Percentiles rank a stretch among this genome's conserved stretches.
Conservation (phyloP, 257 asterid species). For the Mitragyna speciosa region DNA sequence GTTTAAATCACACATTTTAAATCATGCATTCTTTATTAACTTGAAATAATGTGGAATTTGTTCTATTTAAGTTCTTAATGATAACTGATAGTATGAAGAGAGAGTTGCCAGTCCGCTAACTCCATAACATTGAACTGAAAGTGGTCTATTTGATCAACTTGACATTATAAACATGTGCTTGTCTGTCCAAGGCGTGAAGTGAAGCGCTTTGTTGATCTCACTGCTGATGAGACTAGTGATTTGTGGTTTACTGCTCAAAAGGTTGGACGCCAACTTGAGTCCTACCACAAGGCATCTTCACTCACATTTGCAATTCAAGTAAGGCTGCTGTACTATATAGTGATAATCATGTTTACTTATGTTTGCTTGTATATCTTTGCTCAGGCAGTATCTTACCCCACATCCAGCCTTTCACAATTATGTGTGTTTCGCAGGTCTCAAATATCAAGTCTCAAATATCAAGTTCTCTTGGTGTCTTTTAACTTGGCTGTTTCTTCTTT, state of each 20-base stretch:
- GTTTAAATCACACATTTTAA: too few relatives aligned
- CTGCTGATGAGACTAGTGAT: slow-evolving; percentile 76
- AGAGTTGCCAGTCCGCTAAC: neutral
- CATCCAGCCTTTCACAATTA: neutral
- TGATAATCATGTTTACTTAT: neutral
- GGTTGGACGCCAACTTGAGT: slow-evolving; percentile 74
- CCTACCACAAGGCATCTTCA: slow-evolving; percentile 84
- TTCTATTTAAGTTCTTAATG: neutral
- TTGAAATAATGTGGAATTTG: neutral
- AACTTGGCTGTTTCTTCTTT: neutral
- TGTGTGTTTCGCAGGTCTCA: neutral
- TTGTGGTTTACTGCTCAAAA: slow-evolving; percentile 79
- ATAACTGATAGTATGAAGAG: neutral
- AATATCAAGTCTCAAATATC: too few relatives aligned
- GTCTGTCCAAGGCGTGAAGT: slow-evolving; percentile 89
- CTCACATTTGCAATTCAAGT: slow-evolving; percentile 85
- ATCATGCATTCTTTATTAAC: neutral
- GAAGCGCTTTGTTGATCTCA: slow-evolving; percentile 75
- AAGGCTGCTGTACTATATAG: slow-evolving; percentile 32
- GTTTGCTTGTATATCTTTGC: neutral
- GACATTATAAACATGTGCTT: slow-evolving; percentile 75
- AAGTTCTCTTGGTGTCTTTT: neutral
- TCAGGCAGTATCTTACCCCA: neutral
- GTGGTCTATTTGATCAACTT: slow-evolving; percentile 45
- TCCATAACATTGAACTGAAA: slow-evolving; percentile 13